phyloP scores from a whole-genome alignment of 2,329 filamentous ascomycete genomes.

The Alternaria alternata region DNA sequence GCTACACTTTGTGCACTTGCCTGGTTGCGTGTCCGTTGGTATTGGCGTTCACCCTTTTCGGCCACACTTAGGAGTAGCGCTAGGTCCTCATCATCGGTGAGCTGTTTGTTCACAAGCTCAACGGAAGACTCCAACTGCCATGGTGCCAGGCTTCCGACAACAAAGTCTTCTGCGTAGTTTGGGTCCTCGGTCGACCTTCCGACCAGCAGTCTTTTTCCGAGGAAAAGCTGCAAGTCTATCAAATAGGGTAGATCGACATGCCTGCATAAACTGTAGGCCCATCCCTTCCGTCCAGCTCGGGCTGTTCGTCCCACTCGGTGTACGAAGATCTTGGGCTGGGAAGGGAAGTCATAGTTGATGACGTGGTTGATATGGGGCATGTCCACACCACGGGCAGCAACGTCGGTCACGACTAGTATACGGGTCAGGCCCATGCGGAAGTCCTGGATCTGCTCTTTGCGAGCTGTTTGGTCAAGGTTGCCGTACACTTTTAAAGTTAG shows the following conservation, averaged over 20 bases:
- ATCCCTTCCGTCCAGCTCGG: constrained; percentile 88
- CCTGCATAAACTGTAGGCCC: constrained; percentile 91
- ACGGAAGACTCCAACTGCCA: constrained; percentile 76
- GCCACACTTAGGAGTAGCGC: constrained; percentile 75
- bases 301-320: constrained; percentile 96
- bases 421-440: constrained; percentile 86
- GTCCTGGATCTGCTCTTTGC: constrained; percentile 89
- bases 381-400: constrained; percentile 97
- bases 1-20: constrained; percentile 92
- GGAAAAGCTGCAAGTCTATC: constrained; percentile 91
- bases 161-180: constrained; percentile 83
- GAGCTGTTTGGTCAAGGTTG: constrained; percentile 90
- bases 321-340: constrained; percentile 95
- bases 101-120: constrained; percentile 83
- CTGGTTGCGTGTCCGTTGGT: constrained; percentile 86
- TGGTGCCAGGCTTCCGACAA: constrained; percentile 78
- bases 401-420: constrained; percentile 94
- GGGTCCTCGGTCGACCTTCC: constrained; percentile 69
- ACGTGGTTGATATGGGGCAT: constrained; percentile 96
- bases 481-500: constrained; percentile 72
- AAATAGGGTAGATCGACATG: constrained; percentile 91
- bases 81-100: constrained; percentile 80
- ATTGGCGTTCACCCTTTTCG: constrained; percentile 89
- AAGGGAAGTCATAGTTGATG: constrained; percentile 98
- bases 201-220: constrained; percentile 82